Evolutionary conservation across 371 early-diverging fungal genomes (phyloP).

Genomic region (Lichtheimia ornata): DNA sequence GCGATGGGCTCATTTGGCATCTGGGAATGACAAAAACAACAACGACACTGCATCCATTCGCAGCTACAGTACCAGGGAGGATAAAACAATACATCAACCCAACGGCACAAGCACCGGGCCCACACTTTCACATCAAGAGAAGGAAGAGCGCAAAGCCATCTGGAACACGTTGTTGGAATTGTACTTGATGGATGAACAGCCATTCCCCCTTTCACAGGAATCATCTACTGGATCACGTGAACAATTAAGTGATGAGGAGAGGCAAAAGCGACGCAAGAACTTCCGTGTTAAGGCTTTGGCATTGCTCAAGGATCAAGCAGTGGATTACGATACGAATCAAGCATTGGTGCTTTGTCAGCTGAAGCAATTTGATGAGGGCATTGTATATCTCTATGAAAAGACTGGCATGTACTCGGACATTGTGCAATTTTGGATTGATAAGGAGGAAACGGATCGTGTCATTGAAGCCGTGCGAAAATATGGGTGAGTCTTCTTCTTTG

Average conservation of each 20-base stretch:
- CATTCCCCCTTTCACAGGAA: slow-evolving; percentile 4
- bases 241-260: slow-evolving; percentile 14
- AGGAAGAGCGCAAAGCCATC: slow-evolving; percentile 67
- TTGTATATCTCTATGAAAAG: slow-evolving; percentile 84
- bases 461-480: slow-evolving; percentile 77
- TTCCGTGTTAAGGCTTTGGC: slow-evolving; percentile 42
- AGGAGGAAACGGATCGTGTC: slow-evolving; percentile 73
- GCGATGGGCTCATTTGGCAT: slow-evolving; percentile 44
- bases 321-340: slow-evolving; percentile 87
- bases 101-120: slow-evolving; percentile 5
- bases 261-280: slow-evolving; percentile 30
- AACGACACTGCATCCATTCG: slow-evolving; percentile 22
- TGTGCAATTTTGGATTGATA: slow-evolving; percentile 78
- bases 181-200: slow-evolving; percentile 68
- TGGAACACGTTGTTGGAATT: slow-evolving; percentile 93
- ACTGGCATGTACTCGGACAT: slow-evolving; percentile 82
- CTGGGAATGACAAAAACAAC: slow-evolving; percentile 7
- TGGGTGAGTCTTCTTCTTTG: slow-evolving; percentile 60
- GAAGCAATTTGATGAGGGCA: slow-evolving; percentile 80
- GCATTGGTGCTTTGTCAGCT: slow-evolving; percentile 87
- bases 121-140: slow-evolving; percentile 35
- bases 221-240: neutral
- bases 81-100: slow-evolving; percentile 6
- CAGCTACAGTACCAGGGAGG: slow-evolving; percentile 19
- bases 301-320: slow-evolving; percentile 43